Base-by-base conservation (phyloP, 1,284 basidiomycete genomes). In the Porogramme epimiltina region DNA sequence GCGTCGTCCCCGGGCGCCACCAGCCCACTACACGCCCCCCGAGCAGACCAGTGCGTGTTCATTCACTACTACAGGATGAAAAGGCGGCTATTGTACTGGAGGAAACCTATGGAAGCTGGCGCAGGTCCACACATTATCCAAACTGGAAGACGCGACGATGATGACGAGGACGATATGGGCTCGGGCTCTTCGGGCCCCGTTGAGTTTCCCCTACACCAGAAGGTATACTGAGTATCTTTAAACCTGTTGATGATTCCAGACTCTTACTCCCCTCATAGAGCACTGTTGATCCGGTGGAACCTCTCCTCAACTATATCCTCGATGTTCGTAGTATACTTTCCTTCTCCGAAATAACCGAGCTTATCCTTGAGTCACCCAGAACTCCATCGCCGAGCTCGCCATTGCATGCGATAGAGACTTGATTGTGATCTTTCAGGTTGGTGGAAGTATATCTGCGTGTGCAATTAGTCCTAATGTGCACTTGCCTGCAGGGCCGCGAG, bases 61-160 rank as follows among this genome's bases (percentile, higher is more conserved):
- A 31, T 64, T 33, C 55, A 59, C 19, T 65, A 65, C 36, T 63
- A 58, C 40, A 61, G 60, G 47, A 48, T 61, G 52, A 65, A 62
- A 45, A 9, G 34, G 34, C 42, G 57, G 4, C 45, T 37, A 6
- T 52, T 48, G 49, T 16, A 5, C 34, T 41, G 54, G 9, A 44
- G 43, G 4, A 38, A 22, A 22, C 54, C 52, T 9, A 51, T 62
- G 5, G 39, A 54, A 16, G 61, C 63, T 8, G 55, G 47, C 0
- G 60, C 61, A 2, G 61, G 59, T 19, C 58, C 59, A 3, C 49
- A 55, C 19, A 42, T 58, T 19, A 51, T 52, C 6, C 47, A n/a
- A n/a, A n/a, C n/a, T n/a, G n/a, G n/a, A n/a, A n/a, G 52, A 3
- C 43, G 38, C 5, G 18, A 48, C 31, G 31, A 45, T 22, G 38